These are phyloP conservation scores for Phyllosticta ampelicida DNA, from an alignment of 2,329 filamentous ascomycete genomes.

Conservation along the genomic window DNA sequence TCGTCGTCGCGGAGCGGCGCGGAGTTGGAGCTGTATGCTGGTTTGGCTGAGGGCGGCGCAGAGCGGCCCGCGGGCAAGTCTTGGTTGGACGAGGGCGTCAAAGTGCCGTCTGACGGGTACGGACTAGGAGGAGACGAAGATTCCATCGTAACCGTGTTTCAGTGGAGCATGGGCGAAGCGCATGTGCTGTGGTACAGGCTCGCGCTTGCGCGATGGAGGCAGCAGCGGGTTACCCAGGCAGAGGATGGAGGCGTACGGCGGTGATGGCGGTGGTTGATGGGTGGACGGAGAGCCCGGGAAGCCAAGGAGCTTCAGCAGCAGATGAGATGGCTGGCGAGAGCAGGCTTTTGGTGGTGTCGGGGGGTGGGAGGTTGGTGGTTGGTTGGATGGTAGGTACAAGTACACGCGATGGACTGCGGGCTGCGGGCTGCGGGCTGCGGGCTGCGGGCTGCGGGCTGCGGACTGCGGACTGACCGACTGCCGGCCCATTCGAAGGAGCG, in stretches of 20 bases:
- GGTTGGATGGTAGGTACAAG: not conserved
- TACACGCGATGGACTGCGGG: not conserved
- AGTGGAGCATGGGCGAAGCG: slow-evolving; percentile 9
- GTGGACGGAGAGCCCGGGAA: not conserved
- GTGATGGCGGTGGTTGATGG: not conserved
- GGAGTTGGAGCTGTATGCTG: not conserved
- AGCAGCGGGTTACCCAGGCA: not conserved
- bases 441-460: not conserved
- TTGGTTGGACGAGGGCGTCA: slow-evolving; percentile 21
- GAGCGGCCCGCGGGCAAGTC: slow-evolving; percentile 12
- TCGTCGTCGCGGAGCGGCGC: not conserved
- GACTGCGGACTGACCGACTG: not conserved
- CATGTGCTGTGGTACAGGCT: slow-evolving; percentile 1
- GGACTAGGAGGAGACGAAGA: slow-evolving; percentile 21
- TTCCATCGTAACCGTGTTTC: slow-evolving; percentile 18
- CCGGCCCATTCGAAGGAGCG: not conserved
- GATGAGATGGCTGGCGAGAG: not conserved
- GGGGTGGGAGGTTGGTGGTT: not conserved
- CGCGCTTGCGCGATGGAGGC: not conserved
- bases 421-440: too few relatives aligned
- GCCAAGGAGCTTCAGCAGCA: not conserved
- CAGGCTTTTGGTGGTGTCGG: not conserved
- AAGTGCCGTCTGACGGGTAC: slow-evolving; percentile 17
- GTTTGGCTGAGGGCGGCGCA: not conserved
- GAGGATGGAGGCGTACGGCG: not conserved